phyloP scores from a whole-genome alignment of 2,329 filamentous ascomycete species.

The Pseudocercospora pini-densiflorae region DNA sequence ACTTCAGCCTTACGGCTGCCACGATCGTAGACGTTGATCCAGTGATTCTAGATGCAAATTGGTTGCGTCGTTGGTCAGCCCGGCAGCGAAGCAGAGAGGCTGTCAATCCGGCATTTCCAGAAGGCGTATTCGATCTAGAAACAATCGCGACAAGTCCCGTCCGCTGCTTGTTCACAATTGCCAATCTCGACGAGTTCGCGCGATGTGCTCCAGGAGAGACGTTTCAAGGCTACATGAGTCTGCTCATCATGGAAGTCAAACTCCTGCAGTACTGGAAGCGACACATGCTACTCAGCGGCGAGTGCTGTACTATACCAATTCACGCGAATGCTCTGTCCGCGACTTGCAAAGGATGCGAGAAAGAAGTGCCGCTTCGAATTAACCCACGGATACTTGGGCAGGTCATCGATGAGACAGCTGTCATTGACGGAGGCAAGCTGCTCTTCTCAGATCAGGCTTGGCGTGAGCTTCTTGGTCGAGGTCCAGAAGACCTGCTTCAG shows the following conservation, averaged over 20 bases:
- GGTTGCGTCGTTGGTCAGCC: conserved; percentile 57
- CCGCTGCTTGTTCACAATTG: conserved; percentile 49
- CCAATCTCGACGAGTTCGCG: conserved; percentile 50
- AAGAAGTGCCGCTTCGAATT: conserved; percentile 42
- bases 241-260: conserved; percentile 49
- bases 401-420: conserved; percentile 61
- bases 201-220: conserved; percentile 42
- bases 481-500: conserved; percentile 49
- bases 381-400: conserved; percentile 51
- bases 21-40: conserved; percentile 63
- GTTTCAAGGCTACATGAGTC: conserved; percentile 51
- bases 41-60: conserved; percentile 56
- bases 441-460: conserved; percentile 60
- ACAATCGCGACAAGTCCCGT: conserved; percentile 28
- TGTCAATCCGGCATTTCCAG: conserved; percentile 54
- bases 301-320: conserved; percentile 59
- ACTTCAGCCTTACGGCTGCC: conserved; percentile 46
- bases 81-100: conserved; percentile 55
- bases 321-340: conserved; percentile 55
- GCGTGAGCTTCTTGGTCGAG: conserved; percentile 54
- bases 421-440: conserved; percentile 56
- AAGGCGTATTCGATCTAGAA: conserved; percentile 39
- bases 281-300: conserved; percentile 51
- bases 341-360: conserved; percentile 49
- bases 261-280: conserved; percentile 47